Evolutionary conservation across 768 basidiomycete species (phyloP).

Genomic region (Asterophora parasitica): DNA sequence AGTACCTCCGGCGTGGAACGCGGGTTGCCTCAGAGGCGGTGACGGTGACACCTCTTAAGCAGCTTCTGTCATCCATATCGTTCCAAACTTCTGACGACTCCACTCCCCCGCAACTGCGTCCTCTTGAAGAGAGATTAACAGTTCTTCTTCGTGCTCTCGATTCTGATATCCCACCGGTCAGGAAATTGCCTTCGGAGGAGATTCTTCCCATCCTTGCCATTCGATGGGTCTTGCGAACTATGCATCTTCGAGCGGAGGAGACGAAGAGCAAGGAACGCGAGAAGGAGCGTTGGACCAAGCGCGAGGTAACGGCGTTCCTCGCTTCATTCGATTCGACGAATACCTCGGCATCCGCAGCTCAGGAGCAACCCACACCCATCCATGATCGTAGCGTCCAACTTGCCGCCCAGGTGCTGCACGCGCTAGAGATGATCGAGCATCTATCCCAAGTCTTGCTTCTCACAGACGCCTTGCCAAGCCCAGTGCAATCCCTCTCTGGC

Average conservation of each 20-base stretch:
- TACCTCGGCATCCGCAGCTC: slow-evolving; percentile 3
- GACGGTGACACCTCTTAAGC: slow-evolving; percentile 46
- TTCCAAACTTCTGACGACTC: slow-evolving; percentile 27
- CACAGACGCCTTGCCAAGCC: slow-evolving; percentile 38
- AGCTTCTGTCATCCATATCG: slow-evolving; percentile 40
- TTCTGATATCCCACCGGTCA: slow-evolving; percentile 48
- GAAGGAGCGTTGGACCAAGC: slow-evolving; percentile 63
- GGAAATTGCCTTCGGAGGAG: slow-evolving; percentile 39
- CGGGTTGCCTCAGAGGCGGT: too few species aligned
- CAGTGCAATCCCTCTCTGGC: slow-evolving; percentile 54
- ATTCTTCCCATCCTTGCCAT: slow-evolving; percentile 51
- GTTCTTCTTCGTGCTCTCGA: slow-evolving; percentile 52
- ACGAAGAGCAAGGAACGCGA: slow-evolving; percentile 52
- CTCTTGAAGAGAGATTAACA: slow-evolving; percentile 46
- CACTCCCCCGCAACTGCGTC: slow-evolving; percentile 45
- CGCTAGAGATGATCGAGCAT: slow-evolving; percentile 55
- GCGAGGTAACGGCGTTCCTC: slow-evolving; percentile 58
- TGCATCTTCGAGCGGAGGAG: slow-evolving; percentile 50
- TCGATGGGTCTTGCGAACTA: slow-evolving; percentile 54
- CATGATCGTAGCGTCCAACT: slow-evolving; percentile 64
- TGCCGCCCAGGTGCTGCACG: slow-evolving; percentile 55
- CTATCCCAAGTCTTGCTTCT: slow-evolving; percentile 62
- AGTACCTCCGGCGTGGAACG: slow-evolving; percentile 68
- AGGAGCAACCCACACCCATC: slow-evolving; percentile 30
- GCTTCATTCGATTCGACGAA: slow-evolving; percentile 37